Conservation (phyloP, 176 grass and related monocot genomes). For the sorghum (Sorghum bicolor) region Sorghum_bicolor_NCBIv3 NC_012871.2:70544001-70544500, state of each 20-base stretch:
- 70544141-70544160: neutral
- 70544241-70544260: neutral
- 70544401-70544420: neutral
- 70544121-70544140: neutral
- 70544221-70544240: neutral
- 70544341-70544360: neutral
- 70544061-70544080: neutral
- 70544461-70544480: neutral
- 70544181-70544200: conserved; percentile 13
- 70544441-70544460: neutral
- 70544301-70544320: neutral
- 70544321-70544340: neutral
- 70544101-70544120: conserved; percentile 7
- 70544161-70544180: neutral
- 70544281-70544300: neutral
- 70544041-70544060: conserved; percentile 86
- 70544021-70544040: conserved; percentile 94
- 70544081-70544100: conserved; percentile 11
- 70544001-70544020: conserved; percentile 99
- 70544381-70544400: neutral
- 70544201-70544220: neutral
- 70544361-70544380: neutral
- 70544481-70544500: neutral
- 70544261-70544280: neutral
- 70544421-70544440: neutral